These are phyloP conservation scores for Orbilia brochopaga DNA, from an alignment of 2,329 filamentous ascomycete genomes.

Conservation along the genomic window DNA sequence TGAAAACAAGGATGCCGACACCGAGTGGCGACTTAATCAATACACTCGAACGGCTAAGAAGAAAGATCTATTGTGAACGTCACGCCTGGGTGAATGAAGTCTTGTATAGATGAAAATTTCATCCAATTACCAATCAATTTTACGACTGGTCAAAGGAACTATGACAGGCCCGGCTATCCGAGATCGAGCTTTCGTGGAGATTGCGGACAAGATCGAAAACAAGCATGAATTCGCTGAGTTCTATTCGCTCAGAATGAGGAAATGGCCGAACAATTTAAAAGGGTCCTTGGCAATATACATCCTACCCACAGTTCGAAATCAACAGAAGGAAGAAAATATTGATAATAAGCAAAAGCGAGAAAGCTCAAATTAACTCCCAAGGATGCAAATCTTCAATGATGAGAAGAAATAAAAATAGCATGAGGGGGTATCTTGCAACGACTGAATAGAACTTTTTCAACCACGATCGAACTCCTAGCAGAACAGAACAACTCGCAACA, in stretches of 20 bases:
- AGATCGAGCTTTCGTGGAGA: background rate
- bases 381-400: conserved; percentile 1
- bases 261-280: too few relatives aligned
- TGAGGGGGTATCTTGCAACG: conserved; percentile 37
- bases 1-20: conserved; percentile 92
- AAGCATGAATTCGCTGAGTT: too few relatives aligned
- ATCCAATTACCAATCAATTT: background rate
- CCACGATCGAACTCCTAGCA: conserved; percentile 14
- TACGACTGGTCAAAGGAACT: too few relatives aligned
- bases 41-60: conserved; percentile 71
- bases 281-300: too few relatives aligned
- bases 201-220: background rate
- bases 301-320: too few relatives aligned
- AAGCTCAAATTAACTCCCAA: conserved; percentile 7
- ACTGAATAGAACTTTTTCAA: conserved; percentile 16
- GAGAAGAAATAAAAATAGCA: conserved; percentile 17
- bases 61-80: conserved; percentile 52
- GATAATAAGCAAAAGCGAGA: background rate
- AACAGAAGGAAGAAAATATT: background rate
- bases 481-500: background rate
- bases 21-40: conserved; percentile 95
- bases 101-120: background rate
- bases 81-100: background rate
- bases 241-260: too few relatives aligned
- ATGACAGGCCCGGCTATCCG: too few relatives aligned